Percentiles rank a stretch among this genome's conserved stretches.
Conservation (phyloP, 1,284 basidiomycete species). For the Abortiporus biennis region DNA sequence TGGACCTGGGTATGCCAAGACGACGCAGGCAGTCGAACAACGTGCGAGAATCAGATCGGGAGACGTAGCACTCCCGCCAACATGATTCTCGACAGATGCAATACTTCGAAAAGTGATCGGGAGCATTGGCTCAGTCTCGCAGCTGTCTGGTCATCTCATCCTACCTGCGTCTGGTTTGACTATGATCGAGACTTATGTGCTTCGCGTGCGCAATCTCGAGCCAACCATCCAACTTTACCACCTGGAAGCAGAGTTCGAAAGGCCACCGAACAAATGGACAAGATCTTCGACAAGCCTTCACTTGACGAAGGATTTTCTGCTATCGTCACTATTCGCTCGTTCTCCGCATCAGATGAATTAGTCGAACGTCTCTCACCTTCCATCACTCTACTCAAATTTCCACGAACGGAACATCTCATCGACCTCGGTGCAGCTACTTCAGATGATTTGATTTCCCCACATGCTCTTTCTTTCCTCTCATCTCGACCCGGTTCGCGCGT, state of each 20-base stretch:
- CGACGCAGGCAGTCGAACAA: conserved; percentile 41
- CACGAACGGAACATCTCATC: conserved; percentile 53
- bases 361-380: conserved; percentile 39
- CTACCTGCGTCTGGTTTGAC: conserved; percentile 53
- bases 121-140: conserved; percentile 45
- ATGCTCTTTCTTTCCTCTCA: conserved; percentile 2
- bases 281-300: conserved; percentile 35
- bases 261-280: conserved; percentile 49
- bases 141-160: conserved; percentile 38
- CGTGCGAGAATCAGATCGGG: conserved; percentile 46
- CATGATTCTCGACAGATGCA: conserved; percentile 51
- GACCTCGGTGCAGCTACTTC: conserved; percentile 47
- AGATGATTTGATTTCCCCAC: conserved; percentile 40
- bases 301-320: conserved; percentile 47
- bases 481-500: conserved; percentile 20
- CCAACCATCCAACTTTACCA: conserved; percentile 52
- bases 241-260: conserved; percentile 48
- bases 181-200: conserved; percentile 42
- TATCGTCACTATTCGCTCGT: conserved; percentile 39
- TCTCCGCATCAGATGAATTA: conserved; percentile 43
- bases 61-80: conserved; percentile 26
- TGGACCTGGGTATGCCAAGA: conserved; percentile 51
- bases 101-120: conserved; percentile 40
- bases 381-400: conserved; percentile 47
- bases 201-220: conserved; percentile 46